Percentiles rank a stretch among this genome's conserved stretches.
Evolutionary conservation across 2,329 filamentous ascomycete species (phyloP).

Genomic region (Trichoderma aggressivum): DNA sequence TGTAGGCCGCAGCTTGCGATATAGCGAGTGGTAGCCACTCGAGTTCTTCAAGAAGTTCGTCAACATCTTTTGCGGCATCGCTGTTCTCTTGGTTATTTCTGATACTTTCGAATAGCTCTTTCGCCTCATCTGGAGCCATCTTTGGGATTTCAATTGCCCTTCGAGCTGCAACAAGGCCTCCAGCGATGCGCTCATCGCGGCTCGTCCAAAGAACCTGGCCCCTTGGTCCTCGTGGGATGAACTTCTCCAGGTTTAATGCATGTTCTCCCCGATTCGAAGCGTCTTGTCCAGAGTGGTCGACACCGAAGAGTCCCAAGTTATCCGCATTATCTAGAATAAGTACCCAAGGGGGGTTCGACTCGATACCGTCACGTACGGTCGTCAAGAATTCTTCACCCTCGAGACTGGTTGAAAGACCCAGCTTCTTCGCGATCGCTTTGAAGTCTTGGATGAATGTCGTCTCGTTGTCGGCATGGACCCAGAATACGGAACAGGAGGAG

Average conservation of each 20-base stretch:
- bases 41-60: conserved; percentile 24
- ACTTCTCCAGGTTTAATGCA: conserved; percentile 3
- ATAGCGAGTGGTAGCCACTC: conserved; percentile 33
- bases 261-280: conserved; percentile 5
- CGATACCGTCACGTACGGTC: conserved; percentile 22
- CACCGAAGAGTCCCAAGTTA: conserved; percentile 29
- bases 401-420: conserved; percentile 23
- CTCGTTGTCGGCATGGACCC: conserved; percentile 35
- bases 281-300: background rate
- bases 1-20: conserved; percentile 32
- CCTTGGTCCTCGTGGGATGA: conserved; percentile 25
- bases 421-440: conserved; percentile 27
- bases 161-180: conserved; percentile 22
- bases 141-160: conserved; percentile 25
- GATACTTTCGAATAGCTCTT: background rate
- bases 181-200: conserved; percentile 27
- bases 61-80: background rate
- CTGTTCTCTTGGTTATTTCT: background rate
- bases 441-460: conserved; percentile 33
- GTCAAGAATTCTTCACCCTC: conserved; percentile 24
- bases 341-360: conserved; percentile 26
- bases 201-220: conserved; percentile 35
- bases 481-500: conserved; percentile 33
- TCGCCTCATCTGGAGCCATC: conserved; percentile 23
- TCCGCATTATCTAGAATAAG: conserved; percentile 36